phyloP scores from a whole-genome alignment of 805 yeast genomes.

The Metschnikowia arizonensis region DNA sequence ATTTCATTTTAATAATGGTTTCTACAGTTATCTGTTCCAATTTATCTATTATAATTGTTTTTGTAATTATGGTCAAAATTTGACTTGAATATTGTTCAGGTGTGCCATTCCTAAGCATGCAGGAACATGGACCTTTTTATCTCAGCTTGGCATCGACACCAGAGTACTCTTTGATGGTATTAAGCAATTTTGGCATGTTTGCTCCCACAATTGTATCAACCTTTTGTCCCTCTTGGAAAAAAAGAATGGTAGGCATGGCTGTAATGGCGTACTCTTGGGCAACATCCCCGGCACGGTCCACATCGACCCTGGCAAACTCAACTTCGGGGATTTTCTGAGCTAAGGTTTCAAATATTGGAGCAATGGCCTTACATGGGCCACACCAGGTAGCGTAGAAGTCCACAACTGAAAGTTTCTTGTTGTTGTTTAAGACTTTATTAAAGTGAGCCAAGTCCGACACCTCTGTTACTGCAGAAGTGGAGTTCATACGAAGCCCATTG shows the following conservation, averaged over 20 bases:
- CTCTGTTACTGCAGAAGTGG: constrained; percentile 26
- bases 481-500: constrained; percentile 11
- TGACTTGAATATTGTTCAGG: neutral
- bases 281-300: constrained; percentile 56
- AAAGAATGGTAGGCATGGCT: constrained; percentile 74
- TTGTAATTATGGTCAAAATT: neutral
- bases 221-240: constrained; percentile 57
- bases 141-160: constrained; percentile 24
- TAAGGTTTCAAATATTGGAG: constrained; percentile 49
- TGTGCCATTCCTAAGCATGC: neutral
- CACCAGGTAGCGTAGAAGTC: constrained; percentile 76
- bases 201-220: constrained; percentile 66
- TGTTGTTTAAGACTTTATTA: constrained; percentile 20
- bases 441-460: constrained; percentile 26
- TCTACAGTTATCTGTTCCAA: neutral
- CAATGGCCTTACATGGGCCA: constrained; percentile 73
- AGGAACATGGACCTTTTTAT: neutral
- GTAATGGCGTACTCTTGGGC: constrained; percentile 58
- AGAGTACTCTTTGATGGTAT: constrained; percentile 26
- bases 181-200: constrained; percentile 38
- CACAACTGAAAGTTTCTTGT: constrained; percentile 45
- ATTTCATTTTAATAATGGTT: neutral
- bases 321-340: constrained; percentile 47
- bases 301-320: constrained; percentile 66
- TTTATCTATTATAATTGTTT: neutral